Evolutionary conservation across 2,329 filamentous ascomycete genomes (phyloP), one percentile per base, ranked within the genome.

Genomic region (Tricladium varicosporioides): DNA sequence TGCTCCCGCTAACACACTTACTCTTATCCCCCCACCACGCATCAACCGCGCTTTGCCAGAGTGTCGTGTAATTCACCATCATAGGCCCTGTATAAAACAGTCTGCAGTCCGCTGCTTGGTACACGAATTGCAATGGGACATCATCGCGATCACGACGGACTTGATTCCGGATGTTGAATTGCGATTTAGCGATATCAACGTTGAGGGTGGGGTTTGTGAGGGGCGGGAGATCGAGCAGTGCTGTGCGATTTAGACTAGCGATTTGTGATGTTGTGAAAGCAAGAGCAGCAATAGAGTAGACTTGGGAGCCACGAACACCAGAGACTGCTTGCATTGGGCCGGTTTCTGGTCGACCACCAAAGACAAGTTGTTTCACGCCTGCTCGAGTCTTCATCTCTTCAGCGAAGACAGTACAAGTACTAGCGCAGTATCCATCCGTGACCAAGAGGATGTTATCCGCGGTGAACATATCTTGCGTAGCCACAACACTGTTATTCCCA

Each of bases 101-200:
- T 2, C 82, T 74, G 61, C 83, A 87, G 60, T 82, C 79, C 1
- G 83, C 80, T 0, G 82, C 76, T 59, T 84, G 78, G 60, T 85
- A 84, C 2, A 79, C 68, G 64, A 87, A 87, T 62, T 87, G 84
- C 15, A 80, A 68, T 7, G 83, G 78, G 4, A 48, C 33, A 0
- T 73, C 69, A 53, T 69, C 60, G 11, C 65, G 61, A 10, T 72
- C 62, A 61, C 47, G 57, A 51, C 61, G 22, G 53, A 65, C 56
- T 22, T 63, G 70, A 54, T 77, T 75, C 27, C 71, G 69, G 32
- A 72, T 66, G 62, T 78, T 78, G 59, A 77, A 22, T 13, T 27
- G 2, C 2, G 32, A 16, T 15, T 40, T 40, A 2, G 31, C 4
- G 1, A 32, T 2, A 18, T 51, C 16, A 7, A 40, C 8, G 14